Base-by-base conservation (phyloP, 306 rosid genomes). In the Trifolium dubium region DNA sequence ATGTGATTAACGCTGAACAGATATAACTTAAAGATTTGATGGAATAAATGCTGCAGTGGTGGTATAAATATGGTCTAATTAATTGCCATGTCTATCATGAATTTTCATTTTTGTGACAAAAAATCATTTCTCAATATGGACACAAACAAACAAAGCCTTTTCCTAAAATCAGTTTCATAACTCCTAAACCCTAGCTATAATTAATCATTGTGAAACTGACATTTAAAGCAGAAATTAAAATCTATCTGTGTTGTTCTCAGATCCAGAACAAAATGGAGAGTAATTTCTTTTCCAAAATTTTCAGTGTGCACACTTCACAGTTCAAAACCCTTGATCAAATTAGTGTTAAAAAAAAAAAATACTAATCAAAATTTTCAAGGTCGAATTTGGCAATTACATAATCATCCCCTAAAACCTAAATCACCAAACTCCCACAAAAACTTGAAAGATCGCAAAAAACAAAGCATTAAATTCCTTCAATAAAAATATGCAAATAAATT, bases 361-460 rank as follows among this genome's bases (percentile, higher is more conserved):
- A n/a, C n/a, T 46, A 55, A 28, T 17, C 72, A 77, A 12, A 28
- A 46, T 40, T 15, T 35, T 61, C 9, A 44, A 23, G 29, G 31
- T 44, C 4, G 11, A 62, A 15, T 66, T 64, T 14, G 74, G 71
- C 72, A 77, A 65, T 44, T 49, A 34, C 37, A 31, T 43, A 15
- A 58, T 29, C 15, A 12, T 29, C 2, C 18, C 7, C 37, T 43
- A 64, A 64, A 15, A 41, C 78, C 64, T 76, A 68, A 66, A 43
- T 62, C 30, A 66, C 37, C 11, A 31, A 43, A n/a, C 40, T 59
- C 37, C 40, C 34, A 67, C 41, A 75, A 74, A 54, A 60, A 51
- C 2, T 37, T 19, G 6, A 18, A 40, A 31, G 53, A 73, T 63
- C 47, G 64, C 68, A 40, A 2, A 47, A 65, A 73, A 58, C 51